Base-by-base conservation (phyloP, 495 filamentous ascomycete genomes). In the Melanomma pulvis-pyrius region DNA sequence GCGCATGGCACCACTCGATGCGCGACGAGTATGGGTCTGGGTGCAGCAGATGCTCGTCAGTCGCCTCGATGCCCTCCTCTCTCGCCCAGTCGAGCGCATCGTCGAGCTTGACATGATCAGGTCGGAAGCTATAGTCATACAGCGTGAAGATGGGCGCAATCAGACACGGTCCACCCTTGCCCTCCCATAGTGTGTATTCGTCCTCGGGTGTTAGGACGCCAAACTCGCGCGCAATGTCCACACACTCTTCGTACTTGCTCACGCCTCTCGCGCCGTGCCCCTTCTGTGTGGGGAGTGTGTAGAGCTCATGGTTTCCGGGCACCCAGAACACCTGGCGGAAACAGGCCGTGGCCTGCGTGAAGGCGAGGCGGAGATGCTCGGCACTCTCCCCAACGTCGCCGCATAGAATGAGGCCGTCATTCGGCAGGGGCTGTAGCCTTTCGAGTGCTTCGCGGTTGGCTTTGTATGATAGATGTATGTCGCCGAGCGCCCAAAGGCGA, bases 261-360 rank as follows among this genome's bases (percentile, higher is more conserved):
- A 75, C 75, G 39, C 77, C 77, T n/a, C 61, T 44, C 0, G 71
- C 61, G 1, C 71, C 68, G 48, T 71, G 66, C 52, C 74, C 70
- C 29, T 72, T 66, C 26, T 68, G 57, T 4, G 69, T 65, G 0
- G 67, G 71, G 17, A 75, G 60, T 12, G 68, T 75, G 69, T 79
- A 79, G 1, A 79, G 72, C 69, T 79, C 77, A 50, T 79, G 77
- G 59, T 79, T 79, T n/a, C 77, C 77, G 0, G 75, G 75, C 1
- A 61, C 55, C 77, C 77, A 79, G 57, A 73, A 77, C 30, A 79
- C 77, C 21, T 72, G 59, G 24, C 71, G 61, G 65, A 79, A 79
- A n/a, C 73, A 65, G 2, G 46, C 19, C 22, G 71, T 77, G 8
- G 75, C 75, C 12, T 61, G 56, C 47, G 49, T 59, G 61, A 79